Conservation (phyloP, 192 early-diverging fungal species). For the Diversispora epigaea region DNA sequence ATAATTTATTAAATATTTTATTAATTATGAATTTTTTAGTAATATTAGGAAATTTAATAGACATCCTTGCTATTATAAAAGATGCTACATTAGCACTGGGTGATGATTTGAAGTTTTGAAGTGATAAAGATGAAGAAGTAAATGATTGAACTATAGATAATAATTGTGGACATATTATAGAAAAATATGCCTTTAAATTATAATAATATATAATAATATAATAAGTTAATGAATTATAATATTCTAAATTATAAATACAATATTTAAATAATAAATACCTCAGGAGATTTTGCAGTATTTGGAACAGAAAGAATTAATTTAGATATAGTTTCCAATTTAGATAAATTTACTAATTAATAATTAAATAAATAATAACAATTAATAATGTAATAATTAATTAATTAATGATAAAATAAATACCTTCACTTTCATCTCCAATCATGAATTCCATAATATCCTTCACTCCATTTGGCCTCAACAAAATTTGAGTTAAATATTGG, state of each 20-base stretch:
- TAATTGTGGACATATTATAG: conserved; percentile 51
- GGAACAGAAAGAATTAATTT: conserved; percentile 60
- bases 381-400: not conserved
- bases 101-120: not conserved
- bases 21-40: conserved; percentile 52
- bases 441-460: conserved; percentile 68
- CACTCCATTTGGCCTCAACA: conserved; percentile 64
- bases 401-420: conserved; percentile 14
- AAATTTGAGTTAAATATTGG: conserved; percentile 64
- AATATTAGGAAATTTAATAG: conserved; percentile 50
- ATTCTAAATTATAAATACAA: not conserved
- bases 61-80: conserved; percentile 53
- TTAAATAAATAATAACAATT: not conserved
- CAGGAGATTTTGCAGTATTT: conserved; percentile 54
- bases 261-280: conserved; percentile 36
- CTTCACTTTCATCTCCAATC: conserved; percentile 54
- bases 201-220: not conserved
- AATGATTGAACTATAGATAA: conserved; percentile 30
- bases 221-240: not conserved
- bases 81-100: conserved; percentile 43
- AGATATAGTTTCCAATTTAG: conserved; percentile 58
- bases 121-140: not conserved
- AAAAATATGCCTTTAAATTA: conserved; percentile 48
- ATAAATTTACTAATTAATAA: conserved; percentile 42
- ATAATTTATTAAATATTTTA: conserved; percentile 42